These are phyloP conservation scores for Kodamaea alishanica DNA, from an alignment of 1,139 yeast species.

Conservation along the genomic window DNA sequence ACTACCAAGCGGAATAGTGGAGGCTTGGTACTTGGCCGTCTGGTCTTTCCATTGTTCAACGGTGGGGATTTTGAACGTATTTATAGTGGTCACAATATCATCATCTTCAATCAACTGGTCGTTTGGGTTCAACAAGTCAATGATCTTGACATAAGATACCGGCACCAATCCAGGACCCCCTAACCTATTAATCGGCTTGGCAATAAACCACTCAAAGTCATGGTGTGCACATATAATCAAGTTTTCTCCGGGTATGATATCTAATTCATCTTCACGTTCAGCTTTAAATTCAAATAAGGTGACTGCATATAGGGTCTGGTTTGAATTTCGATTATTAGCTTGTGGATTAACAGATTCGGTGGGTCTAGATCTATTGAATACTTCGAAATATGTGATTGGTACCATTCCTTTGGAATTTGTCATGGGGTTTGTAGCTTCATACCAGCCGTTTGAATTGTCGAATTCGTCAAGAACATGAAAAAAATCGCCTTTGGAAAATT, in stretches of 20 bases:
- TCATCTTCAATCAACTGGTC: constrained; percentile 15
- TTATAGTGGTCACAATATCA: constrained; percentile 41
- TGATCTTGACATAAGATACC: constrained; percentile 79
- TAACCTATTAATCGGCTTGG: constrained; percentile 88
- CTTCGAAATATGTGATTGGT: constrained; percentile 80
- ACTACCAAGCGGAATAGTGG: constrained; percentile 73
- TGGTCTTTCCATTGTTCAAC: constrained; percentile 94
- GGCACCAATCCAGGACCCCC: constrained; percentile 99
- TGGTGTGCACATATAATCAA: constrained; percentile 93
- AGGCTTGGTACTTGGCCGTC: constrained; percentile 90
- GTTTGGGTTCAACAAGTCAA: constrained; percentile 58
- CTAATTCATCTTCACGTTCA: constrained; percentile 84
- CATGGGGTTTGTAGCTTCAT: constrained; percentile 85
- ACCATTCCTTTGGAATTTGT: constrained; percentile 79
- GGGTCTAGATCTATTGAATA: constrained; percentile 58
- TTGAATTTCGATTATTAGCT: constrained; percentile 14
- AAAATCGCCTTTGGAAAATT: constrained; percentile 79
- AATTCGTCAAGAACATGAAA: constrained; percentile 61
- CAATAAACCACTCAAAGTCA: constrained; percentile 95
- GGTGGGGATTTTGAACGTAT: constrained; percentile 70
- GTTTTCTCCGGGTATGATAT: constrained; percentile 81
- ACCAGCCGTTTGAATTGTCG: constrained; percentile 59
- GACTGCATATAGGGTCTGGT: constrained; percentile 44
- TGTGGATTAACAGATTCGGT: too few species aligned
- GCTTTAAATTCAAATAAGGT: constrained; percentile 79